These are phyloP conservation scores for Candida silvatica DNA, from an alignment of 805 yeast genomes.

Conservation along the genomic window DNA sequence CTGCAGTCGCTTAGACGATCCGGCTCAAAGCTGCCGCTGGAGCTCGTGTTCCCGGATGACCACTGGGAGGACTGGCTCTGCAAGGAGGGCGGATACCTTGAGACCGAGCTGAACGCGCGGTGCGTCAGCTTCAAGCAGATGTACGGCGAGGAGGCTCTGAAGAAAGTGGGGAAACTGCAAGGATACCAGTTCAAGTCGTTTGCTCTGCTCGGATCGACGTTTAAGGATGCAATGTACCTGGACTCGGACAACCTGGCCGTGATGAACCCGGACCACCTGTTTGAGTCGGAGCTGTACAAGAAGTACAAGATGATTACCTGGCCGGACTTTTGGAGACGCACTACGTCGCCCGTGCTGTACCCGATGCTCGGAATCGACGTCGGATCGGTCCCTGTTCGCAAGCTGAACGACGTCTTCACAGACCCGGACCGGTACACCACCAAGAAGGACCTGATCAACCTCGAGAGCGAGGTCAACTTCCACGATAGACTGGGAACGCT, in stretches of 20 bases:
- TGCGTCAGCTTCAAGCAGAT: slow-evolving; percentile 32
- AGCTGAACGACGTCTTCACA: slow-evolving; percentile 19
- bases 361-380: slow-evolving; percentile 23
- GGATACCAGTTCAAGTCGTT: slow-evolving; percentile 34
- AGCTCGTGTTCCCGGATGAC: slow-evolving; percentile 11
- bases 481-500: slow-evolving; percentile 59
- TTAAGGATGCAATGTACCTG: slow-evolving; percentile 34
- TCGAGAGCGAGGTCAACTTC: slow-evolving; percentile 26
- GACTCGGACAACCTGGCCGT: slow-evolving; percentile 42
- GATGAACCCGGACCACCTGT: slow-evolving; percentile 29
- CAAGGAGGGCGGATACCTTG: slow-evolving; percentile 26
- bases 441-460: slow-evolving; percentile 23
- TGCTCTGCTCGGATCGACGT: slow-evolving; percentile 36
- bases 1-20: slow-evolving; percentile 32
- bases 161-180: slow-evolving; percentile 13
- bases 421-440: slow-evolving; percentile 18
- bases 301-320: slow-evolving; percentile 51
- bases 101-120: slow-evolving; percentile 29
- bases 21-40: slow-evolving; percentile 32
- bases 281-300: slow-evolving; percentile 32
- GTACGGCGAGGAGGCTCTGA: slow-evolving; percentile 20
- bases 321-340: slow-evolving; percentile 75
- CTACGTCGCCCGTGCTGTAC: slow-evolving; percentile 55
- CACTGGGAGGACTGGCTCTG: slow-evolving; percentile 18
- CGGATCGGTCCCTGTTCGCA: slow-evolving; percentile 19